Conservation (phyloP, 371 early-diverging fungal species). For the Fennellomyces sp. region DNA sequence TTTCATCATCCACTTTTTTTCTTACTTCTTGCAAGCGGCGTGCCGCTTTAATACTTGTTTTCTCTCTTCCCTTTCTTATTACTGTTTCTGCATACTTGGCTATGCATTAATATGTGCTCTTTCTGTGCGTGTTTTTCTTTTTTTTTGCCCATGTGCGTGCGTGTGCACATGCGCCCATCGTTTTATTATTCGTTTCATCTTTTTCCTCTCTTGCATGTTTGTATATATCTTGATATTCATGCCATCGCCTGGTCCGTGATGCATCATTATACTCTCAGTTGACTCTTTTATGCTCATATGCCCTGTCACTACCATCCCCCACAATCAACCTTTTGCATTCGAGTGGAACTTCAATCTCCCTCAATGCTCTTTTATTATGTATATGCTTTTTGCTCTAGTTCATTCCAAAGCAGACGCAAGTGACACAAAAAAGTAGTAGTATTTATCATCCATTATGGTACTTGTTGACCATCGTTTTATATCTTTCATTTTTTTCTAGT, state of each 20-base stretch:
- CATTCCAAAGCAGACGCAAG: not conserved
- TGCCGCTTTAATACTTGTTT: conserved; percentile 7
- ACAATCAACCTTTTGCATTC: not conserved
- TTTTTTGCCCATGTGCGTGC: conserved; percentile 3
- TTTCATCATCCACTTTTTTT: not conserved
- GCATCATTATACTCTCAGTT: not conserved
- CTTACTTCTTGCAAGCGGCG: not conserved
- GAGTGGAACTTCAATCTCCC: not conserved
- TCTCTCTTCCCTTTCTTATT: not conserved
- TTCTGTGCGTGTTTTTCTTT: not conserved
- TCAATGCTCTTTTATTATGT: conserved; percentile 3
- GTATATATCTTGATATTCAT: conserved; percentile 5
- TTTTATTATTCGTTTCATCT: conserved; percentile 4
- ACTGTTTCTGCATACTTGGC: not conserved
- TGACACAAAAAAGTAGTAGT: conserved; percentile 21
- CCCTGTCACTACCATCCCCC: not conserved
- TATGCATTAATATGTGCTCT: not conserved
- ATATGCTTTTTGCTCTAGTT: conserved; percentile 12
- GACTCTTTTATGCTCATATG: conserved; percentile 1
- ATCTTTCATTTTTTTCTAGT: too few relatives aligned
- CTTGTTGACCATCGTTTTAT: not conserved
- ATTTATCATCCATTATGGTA: not conserved
- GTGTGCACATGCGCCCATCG: conserved; percentile 1
- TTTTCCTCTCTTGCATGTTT: conserved; percentile 6
- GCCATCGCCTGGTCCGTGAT: conserved; percentile 12